Conservation (phyloP, 257 asterid genomes). For the Prunella vulgaris region DNA sequence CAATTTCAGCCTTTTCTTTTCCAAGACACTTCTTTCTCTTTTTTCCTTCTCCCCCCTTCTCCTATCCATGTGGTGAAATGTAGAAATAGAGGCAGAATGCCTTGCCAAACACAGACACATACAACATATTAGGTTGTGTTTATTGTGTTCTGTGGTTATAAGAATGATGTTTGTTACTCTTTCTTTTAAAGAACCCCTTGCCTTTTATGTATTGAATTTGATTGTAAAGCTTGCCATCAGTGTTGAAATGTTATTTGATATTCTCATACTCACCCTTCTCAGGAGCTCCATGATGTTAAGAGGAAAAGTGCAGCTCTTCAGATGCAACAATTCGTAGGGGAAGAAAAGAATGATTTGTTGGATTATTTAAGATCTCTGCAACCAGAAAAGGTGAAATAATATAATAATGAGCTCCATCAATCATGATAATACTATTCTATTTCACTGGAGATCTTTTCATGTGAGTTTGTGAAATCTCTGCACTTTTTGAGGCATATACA, state of each 20-base stretch:
- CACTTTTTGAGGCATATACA: background rate
- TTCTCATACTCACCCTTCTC: slow-evolving; percentile 16
- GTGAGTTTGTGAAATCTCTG: background rate
- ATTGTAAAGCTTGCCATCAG: background rate
- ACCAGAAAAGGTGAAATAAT: slow-evolving; percentile 85
- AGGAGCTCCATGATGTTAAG: slow-evolving; percentile 91
- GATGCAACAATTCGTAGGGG: slow-evolving; percentile 98
- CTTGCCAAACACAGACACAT: no score
- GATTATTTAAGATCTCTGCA: slow-evolving; percentile 85
- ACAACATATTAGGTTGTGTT: no score
- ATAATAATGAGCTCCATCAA: background rate
- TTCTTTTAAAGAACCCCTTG: background rate
- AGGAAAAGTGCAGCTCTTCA: slow-evolving; percentile 93
- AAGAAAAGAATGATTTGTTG: slow-evolving; percentile 89
- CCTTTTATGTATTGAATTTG: background rate
- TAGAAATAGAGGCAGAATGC: no score
- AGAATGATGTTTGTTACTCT: background rate
- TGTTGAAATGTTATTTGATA: background rate
- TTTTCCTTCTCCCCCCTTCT: no score
- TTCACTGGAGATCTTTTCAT: background rate
- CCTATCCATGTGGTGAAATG: no score
- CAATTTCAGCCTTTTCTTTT: background rate
- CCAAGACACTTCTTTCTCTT: no score
- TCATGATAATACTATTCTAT: background rate
- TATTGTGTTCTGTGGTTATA: background rate